Evolutionary conservation across 169 alveolate species (phyloP).

Genomic region (Fabrea salina): DNA sequence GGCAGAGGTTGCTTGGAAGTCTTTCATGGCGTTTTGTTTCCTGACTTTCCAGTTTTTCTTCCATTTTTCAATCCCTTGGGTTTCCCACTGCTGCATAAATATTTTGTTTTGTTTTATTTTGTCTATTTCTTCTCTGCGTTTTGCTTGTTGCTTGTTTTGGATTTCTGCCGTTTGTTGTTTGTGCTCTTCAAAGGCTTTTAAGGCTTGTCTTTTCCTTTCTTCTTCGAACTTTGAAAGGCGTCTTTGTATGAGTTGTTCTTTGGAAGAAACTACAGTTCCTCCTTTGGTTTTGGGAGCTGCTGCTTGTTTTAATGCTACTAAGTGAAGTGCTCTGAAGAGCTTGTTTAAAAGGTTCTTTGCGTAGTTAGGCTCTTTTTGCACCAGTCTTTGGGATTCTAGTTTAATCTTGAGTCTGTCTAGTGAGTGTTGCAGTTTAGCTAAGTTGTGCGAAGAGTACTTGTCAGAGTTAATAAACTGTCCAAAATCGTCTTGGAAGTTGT

Average conservation of each 20-base stretch:
- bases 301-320: background rate
- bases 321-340: conserved; percentile 5
- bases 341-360: background rate
- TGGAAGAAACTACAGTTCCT: background rate
- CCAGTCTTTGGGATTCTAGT: background rate
- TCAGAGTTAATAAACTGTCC: conserved; percentile 69
- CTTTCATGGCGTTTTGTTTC: no score
- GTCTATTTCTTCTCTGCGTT: background rate
- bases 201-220: background rate
- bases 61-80: conserved; percentile 5
- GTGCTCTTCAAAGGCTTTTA: background rate
- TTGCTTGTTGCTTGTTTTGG: background rate
- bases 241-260: background rate
- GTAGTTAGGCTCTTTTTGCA: conserved; percentile 2
- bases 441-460: background rate
- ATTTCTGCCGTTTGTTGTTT: background rate
- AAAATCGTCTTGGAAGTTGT: conserved; percentile 68
- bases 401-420: background rate
- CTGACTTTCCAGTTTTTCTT: no score
- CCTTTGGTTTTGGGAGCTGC: background rate
- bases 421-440: background rate
- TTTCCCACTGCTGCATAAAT: background rate
- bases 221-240: conserved; percentile 8
- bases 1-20: no score
- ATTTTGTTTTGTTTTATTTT: background rate